phyloP scores from a whole-genome alignment of 345 rosid species.

The Bruguiera parviflora region DNA sequence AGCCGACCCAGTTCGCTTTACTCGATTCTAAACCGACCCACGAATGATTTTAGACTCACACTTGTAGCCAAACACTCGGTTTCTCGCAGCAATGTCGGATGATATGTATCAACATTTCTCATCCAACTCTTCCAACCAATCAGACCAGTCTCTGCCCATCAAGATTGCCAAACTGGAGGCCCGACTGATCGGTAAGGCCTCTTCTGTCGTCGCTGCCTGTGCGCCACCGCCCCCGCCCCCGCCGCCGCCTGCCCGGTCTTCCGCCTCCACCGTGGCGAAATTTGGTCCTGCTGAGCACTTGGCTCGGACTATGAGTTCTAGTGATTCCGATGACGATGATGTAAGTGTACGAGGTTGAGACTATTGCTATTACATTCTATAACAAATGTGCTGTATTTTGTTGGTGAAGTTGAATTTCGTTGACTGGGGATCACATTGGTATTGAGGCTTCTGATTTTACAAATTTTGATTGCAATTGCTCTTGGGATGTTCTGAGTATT shows the following conservation, averaged over 20 bases:
- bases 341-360: constrained; percentile 1
- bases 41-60: constrained; percentile 4
- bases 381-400: not conserved
- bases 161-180: constrained; percentile 99
- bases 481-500: too few relatives aligned
- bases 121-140: constrained; percentile 93
- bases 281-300: constrained; percentile 43
- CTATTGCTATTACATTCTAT: not conserved
- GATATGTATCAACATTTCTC: constrained; percentile 87
- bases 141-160: constrained; percentile 87
- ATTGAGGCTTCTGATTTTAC: not conserved
- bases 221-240: constrained; percentile 14
- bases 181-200: constrained; percentile 82
- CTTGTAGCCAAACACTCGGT: not conserved
- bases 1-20: not conserved
- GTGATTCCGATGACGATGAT: constrained; percentile 81
- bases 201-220: constrained; percentile 29
- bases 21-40: not conserved
- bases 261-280: constrained; percentile 49
- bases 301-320: constrained; percentile 49
- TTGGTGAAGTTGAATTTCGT: not conserved
- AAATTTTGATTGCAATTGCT: not conserved
- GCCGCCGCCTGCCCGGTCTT: constrained; percentile 41
- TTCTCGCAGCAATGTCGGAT: constrained; percentile 53
- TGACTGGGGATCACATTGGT: not conserved